Conservation (phyloP, 345 rosid genomes). For the Salix koriyanagi region DNA sequence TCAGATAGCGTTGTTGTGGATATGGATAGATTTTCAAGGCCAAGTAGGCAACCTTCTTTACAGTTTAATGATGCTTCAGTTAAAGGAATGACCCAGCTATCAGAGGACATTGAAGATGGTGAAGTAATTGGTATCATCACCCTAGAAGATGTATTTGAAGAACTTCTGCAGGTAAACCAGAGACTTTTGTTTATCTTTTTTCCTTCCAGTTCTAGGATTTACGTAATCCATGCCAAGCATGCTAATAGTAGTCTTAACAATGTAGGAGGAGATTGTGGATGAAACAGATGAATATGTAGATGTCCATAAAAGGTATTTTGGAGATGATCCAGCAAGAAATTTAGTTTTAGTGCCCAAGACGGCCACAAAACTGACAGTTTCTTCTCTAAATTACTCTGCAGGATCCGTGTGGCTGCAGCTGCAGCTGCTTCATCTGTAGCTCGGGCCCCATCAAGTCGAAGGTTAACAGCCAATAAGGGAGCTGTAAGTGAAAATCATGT, state of each 20-base stretch:
- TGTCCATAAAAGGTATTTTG: conserved; percentile 75
- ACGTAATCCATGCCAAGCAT: background rate
- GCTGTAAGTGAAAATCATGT: conserved; percentile 37
- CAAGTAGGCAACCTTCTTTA: conserved; percentile 25
- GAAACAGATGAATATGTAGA: conserved; percentile 97
- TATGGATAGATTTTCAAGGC: conserved; percentile 48
- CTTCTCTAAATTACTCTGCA: conserved; percentile 21
- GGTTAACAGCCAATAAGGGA: conserved; percentile 56
- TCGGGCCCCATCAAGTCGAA: conserved; percentile 73
- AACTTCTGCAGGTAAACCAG: conserved; percentile 64
- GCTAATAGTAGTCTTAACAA: background rate
- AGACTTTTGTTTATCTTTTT: background rate
- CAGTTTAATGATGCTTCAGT: conserved; percentile 33
- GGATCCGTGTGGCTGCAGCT: conserved; percentile 97
- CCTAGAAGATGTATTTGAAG: conserved; percentile 96
- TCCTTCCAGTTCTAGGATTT: background rate
- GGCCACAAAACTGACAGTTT: background rate
- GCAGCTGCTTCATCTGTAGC: conserved; percentile 93
- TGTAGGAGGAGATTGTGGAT: conserved; percentile 95
- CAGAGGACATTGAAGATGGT: conserved; percentile 85
- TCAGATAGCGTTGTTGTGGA: conserved; percentile 54
- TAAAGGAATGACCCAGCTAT: conserved; percentile 39
- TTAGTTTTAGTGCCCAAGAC: background rate
- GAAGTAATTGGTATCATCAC: conserved; percentile 94
- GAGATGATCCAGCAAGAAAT: background rate